Evolutionary conservation across 1,139 yeast genomes (phyloP).

Genomic region (Eremothecium coryli): DNA sequence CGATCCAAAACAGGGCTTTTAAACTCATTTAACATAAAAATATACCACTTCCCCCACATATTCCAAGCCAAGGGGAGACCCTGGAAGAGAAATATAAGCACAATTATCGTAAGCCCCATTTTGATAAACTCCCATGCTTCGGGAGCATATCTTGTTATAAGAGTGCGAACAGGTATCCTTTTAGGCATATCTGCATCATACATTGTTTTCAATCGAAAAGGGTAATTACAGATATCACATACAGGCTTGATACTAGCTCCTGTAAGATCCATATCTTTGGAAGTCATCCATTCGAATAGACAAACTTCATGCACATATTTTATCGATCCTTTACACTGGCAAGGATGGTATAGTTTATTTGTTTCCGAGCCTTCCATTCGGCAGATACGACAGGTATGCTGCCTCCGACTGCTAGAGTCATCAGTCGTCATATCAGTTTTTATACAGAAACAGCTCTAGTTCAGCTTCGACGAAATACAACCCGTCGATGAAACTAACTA

Average conservation of each 20-base stretch:
- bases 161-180: background rate
- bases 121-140: background rate
- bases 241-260: constrained; percentile 38
- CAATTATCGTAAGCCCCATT: constrained; percentile 25
- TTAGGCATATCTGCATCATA: constrained; percentile 50
- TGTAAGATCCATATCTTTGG: constrained; percentile 26
- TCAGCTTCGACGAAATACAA: too few species aligned
- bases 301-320: constrained; percentile 91
- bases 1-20: constrained; percentile 36
- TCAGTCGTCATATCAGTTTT: too few species aligned
- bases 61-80: constrained; percentile 55
- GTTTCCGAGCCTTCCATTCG: constrained; percentile 76
- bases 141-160: background rate
- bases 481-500: too few species aligned
- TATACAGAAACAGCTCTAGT: too few species aligned
- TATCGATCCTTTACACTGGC: constrained; percentile 89
- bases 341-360: constrained; percentile 84
- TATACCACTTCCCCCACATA: constrained; percentile 41
- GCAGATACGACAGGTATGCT: constrained; percentile 78
- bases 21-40: constrained; percentile 45
- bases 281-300: constrained; percentile 71
- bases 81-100: constrained; percentile 37
- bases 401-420: too few species aligned
- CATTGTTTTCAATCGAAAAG: constrained; percentile 62
- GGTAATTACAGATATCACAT: constrained; percentile 86